Evolutionary conservation across 2,329 filamentous ascomycete genomes (phyloP).

Genomic region (Cladosporium phlei): DNA sequence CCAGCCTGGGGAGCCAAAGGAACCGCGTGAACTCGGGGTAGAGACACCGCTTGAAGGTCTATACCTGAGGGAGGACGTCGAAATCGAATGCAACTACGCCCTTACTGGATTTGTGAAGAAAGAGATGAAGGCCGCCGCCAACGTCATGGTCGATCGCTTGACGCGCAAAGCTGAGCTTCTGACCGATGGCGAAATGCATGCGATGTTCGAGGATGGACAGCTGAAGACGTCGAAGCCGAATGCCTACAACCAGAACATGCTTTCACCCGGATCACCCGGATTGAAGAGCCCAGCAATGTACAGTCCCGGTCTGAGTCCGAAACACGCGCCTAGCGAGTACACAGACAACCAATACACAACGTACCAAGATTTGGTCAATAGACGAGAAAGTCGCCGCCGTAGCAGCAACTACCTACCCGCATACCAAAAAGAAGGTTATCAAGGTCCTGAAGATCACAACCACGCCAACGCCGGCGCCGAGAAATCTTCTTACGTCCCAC

Average conservation of each 20-base stretch:
- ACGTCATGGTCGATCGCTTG: conserved; percentile 63
- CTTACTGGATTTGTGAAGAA: conserved; percentile 59
- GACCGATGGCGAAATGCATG: conserved; percentile 60
- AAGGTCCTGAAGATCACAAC: conserved; percentile 20
- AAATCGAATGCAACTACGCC: conserved; percentile 64
- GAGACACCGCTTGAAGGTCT: conserved; percentile 61
- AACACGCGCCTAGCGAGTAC: conserved; percentile 15
- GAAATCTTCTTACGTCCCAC: conserved; percentile 20
- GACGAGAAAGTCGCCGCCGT: conserved; percentile 17
- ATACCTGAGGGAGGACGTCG: conserved; percentile 66
- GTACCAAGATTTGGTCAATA: conserved; percentile 25
- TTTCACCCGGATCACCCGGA: conserved; percentile 2
- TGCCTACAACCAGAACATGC: conserved; percentile 15
- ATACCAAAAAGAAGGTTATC: conserved; percentile 26
- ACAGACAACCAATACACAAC: conserved; percentile 25
- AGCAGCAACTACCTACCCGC: conserved; percentile 20
- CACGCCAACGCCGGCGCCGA: conserved; percentile 20
- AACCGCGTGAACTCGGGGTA: conserved; percentile 59
- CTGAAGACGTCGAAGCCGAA: conserved; percentile 55
- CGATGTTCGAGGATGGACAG: conserved; percentile 63
- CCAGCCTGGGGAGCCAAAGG: conserved; percentile 61
- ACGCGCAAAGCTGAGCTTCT: conserved; percentile 64
- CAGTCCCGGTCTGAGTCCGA: conserved; percentile 5
- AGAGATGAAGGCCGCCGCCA: conserved; percentile 61
- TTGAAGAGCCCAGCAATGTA: conserved; percentile 11